Evolutionary conservation across 306 rosid species (phyloP), one percentile per base, ranked within the genome.

Genomic region (Benincasa hispida): DNA sequence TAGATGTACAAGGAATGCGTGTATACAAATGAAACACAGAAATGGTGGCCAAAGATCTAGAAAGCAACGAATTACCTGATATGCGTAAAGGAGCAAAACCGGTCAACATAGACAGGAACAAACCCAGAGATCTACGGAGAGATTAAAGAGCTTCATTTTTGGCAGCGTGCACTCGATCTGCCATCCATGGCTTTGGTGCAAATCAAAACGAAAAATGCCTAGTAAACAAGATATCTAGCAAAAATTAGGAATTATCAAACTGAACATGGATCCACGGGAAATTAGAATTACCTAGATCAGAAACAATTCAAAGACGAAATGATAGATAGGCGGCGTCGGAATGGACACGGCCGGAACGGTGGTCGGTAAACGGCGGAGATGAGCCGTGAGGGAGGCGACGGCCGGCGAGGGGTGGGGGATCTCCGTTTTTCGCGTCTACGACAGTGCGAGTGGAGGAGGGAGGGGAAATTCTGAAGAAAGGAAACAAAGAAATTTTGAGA

Each of bases 141-240:
- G 76, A 70, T 47, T 70, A 70, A 70, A 47, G 76, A 70, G 76
- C 58, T 70, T 70, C 76, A 47, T 25, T 17, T 70, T 27, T 18
- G 76, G 55, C 74, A 22, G 21, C 24, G 74, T 3, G 12, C 22
- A 42, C 74, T 24, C 21, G 74, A 75, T 41, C 51, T 57, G 17
- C 78, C 48, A 62, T 68, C 53, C 74, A 67, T 67, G 53, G 35
- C 54, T 13, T 41, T 32, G 68, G 25, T 24, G 11, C 21, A 57
- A 57, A 32, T 37, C 54, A 34, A 17, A 39, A 11, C 51, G 14
- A 75, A 37, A 15, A 54, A 54, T 30, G 69, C 14, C 37, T 15
- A 27, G 55, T 15, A 37, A 41, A 9, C 54, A n/a, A 75, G 22
- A 42, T 42, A 42, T 68, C 34, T 4, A 42, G 34, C 35, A 68